Percentiles rank a stretch among this genome's conserved stretches.
Evolutionary conservation across 495 filamentous ascomycete species (phyloP).

Genomic region (Talaromyces proteolyticus): DNA sequence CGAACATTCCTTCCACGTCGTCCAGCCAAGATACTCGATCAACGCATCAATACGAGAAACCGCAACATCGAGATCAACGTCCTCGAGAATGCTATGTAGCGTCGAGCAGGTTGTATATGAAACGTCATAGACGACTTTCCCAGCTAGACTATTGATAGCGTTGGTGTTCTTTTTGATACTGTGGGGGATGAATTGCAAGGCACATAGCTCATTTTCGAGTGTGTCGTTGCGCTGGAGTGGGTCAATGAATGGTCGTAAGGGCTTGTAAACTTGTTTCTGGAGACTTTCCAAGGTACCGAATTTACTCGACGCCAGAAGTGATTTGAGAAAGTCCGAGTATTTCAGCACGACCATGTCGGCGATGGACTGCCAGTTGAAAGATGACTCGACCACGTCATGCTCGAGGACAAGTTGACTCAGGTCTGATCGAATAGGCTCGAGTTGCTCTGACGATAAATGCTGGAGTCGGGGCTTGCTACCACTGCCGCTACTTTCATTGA

Average conservation of each 20-base stretch:
- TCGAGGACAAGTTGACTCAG: constrained; percentile 23
- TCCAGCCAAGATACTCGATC: constrained; percentile 50
- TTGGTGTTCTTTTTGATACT: not conserved
- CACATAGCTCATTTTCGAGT: constrained; percentile 40
- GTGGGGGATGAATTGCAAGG: constrained; percentile 38
- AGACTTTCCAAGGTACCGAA: constrained; percentile 25
- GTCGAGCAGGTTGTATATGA: constrained; percentile 43
- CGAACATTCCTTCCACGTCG: constrained; percentile 53
- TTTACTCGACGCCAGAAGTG: constrained; percentile 7
- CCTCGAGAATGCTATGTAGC: constrained; percentile 32
- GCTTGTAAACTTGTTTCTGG: constrained; percentile 34
- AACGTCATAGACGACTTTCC: constrained; percentile 40
- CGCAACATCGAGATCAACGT: constrained; percentile 16
- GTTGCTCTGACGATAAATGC: not conserved
- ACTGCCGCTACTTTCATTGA: no score
- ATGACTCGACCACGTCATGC: constrained; percentile 1
- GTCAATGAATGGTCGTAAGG: constrained; percentile 46
- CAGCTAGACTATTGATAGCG: constrained; percentile 12
- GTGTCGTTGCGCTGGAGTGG: constrained; percentile 28
- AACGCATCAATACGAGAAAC: constrained; percentile 28
- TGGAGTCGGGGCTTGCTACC: constrained; percentile 11
- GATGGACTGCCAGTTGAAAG: constrained; percentile 6
- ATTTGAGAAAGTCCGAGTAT: constrained; percentile 4
- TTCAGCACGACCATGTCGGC: constrained; percentile 23
- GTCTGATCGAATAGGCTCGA: constrained; percentile 1